Percentiles rank a stretch among this genome's conserved stretches.
Conservation (phyloP, 1,139 yeast genomes). For the Zhuliangozyma parablackwelliae region DNA sequence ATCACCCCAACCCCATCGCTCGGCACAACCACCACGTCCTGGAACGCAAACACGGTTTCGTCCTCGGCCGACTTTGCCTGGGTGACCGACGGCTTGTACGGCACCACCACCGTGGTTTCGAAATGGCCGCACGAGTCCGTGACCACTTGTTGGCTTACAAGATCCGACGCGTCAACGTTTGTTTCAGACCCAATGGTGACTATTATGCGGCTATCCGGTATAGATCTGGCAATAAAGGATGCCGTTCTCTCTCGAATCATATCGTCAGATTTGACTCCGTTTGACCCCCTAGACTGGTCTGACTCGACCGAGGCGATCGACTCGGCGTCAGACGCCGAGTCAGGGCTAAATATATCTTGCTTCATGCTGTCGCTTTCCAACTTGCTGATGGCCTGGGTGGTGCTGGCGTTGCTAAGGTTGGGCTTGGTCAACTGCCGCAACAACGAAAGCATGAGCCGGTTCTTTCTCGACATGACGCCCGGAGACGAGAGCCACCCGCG, state of each 20-base stretch:
- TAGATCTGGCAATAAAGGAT: constrained; percentile 55
- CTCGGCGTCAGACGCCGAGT: constrained; percentile 13
- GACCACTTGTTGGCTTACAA: constrained; percentile 21
- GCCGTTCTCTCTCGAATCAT: constrained; percentile 52
- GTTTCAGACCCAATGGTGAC: constrained; percentile 49
- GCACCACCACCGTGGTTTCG: constrained; percentile 42
- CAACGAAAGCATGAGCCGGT: constrained; percentile 60
- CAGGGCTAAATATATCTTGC: constrained; percentile 23
- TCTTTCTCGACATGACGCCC: constrained; percentile 66
- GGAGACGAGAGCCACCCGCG: constrained; percentile 74
- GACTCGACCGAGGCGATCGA: constrained; percentile 13
- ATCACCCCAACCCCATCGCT: constrained; percentile 65
- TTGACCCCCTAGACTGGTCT: constrained; percentile 3
- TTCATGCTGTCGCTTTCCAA: constrained; percentile 27
- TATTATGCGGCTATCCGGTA: constrained; percentile 50
- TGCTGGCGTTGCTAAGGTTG: constrained; percentile 16
- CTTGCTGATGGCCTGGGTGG: constrained; percentile 24
- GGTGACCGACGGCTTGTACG: constrained; percentile 52
- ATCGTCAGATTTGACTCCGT: constrained; percentile 22
- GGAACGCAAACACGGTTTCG: constrained; percentile 43
- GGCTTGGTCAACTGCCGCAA: constrained; percentile 65
- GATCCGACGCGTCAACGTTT: constrained; percentile 14
- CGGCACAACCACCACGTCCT: constrained; percentile 40
- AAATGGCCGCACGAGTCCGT: constrained; percentile 65
- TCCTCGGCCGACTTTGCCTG: constrained; percentile 38